phyloP scores from a whole-genome alignment of 139 green algal genomes.

The Tetratostichococcus sp. region DNA sequence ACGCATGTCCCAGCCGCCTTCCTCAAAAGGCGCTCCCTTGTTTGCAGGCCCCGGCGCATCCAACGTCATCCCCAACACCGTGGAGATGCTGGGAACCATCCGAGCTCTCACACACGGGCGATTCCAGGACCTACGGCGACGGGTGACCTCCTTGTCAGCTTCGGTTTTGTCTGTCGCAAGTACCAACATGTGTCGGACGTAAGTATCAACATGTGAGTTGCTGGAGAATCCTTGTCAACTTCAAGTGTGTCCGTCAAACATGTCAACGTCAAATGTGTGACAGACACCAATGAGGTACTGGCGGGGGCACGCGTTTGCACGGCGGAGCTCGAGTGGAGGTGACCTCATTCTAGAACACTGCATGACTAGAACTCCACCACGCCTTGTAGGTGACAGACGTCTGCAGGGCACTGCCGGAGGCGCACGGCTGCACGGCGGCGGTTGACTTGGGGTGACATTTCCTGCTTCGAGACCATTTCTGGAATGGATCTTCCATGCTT shows the following conservation, averaged over 20 bases:
- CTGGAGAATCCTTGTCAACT: no score
- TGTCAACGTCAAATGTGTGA: no score
- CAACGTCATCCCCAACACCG: conserved; percentile 29
- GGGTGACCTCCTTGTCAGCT: no score
- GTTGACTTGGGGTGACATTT: no score
- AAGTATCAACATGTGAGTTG: conserved; percentile 10
- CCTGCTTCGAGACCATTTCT: no score
- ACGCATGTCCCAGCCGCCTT: no score
- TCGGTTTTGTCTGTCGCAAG: conserved; percentile 16
- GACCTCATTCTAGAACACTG: background rate
- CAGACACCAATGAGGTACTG: no score
- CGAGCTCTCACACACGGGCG: conserved; percentile 13
- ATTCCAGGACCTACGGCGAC: background rate
- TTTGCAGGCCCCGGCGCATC: conserved; percentile 4
- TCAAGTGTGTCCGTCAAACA: no score
- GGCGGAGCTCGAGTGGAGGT: background rate
- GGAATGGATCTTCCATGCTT: no score
- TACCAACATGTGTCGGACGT: background rate
- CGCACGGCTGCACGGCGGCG: background rate
- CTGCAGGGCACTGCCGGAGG: background rate
- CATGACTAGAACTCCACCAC: background rate
- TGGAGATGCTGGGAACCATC: conserved; percentile 23
- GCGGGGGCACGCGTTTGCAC: no score
- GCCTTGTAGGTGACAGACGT: background rate
- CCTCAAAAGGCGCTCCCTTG: no score